Evolutionary conservation across 2,329 filamentous ascomycete species (phyloP).

Genomic region (Aspergillus sp.): DNA sequence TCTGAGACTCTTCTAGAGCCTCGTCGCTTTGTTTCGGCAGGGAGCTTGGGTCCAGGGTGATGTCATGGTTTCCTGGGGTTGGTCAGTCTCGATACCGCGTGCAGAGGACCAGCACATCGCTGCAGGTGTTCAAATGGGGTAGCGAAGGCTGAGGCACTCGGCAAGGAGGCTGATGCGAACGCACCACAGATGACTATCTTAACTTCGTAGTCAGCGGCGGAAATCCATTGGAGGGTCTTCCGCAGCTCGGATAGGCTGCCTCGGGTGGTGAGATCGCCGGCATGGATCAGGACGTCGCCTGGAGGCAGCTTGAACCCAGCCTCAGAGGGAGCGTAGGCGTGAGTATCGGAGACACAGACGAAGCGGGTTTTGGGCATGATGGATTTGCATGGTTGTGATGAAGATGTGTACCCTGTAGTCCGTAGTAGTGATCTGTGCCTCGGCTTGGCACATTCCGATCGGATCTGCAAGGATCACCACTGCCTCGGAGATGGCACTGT

Average conservation of each 20-base stretch:
- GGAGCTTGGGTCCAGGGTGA: slow-evolving; percentile 49
- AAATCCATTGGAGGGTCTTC: slow-evolving; percentile 54
- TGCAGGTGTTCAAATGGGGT: not conserved
- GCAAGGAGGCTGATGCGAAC: slow-evolving; percentile 7
- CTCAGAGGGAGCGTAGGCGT: slow-evolving; percentile 50
- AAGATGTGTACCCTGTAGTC: no score
- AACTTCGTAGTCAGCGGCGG: slow-evolving; percentile 51
- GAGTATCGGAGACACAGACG: slow-evolving; percentile 60
- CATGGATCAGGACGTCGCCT: slow-evolving; percentile 60
- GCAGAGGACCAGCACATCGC: not conserved
- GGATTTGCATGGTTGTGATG: not conserved
- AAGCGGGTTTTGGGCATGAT: slow-evolving; percentile 49
- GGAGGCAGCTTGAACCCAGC: slow-evolving; percentile 52
- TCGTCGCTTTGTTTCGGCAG: slow-evolving; percentile 41
- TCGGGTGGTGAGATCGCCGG: slow-evolving; percentile 59
- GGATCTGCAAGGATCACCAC: not conserved
- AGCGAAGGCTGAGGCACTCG: slow-evolving; percentile 1
- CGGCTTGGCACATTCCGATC: not conserved
- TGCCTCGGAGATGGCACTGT: not conserved
- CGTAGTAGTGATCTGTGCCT: not conserved
- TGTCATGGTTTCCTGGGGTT: slow-evolving; percentile 56
- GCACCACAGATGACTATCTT: slow-evolving; percentile 58
- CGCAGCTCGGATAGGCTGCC: slow-evolving; percentile 53
- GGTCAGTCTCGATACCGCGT: not conserved
- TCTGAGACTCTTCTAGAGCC: slow-evolving; percentile 42